A percentile compares a stretch with the other conserved stretches of the same genome.
Evolutionary conservation across 164 flowering plant species (phyloP).

Genomic region (Berberis vulgaris): DNA sequence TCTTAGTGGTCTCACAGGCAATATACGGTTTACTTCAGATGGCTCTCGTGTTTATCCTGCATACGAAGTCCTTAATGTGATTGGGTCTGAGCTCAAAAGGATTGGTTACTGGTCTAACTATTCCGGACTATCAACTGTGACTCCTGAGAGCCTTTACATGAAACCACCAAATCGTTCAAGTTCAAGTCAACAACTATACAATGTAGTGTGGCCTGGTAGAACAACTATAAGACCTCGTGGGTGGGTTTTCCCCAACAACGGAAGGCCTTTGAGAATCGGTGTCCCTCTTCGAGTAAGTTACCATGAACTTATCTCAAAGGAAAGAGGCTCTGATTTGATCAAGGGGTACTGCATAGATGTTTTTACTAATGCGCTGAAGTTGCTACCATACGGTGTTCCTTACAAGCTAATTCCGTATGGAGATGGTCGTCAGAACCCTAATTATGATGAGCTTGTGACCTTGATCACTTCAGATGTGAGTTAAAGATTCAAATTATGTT

Average conservation of each 20-base stretch:
- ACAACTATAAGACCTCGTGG: slow-evolving; percentile 53
- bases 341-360: slow-evolving; percentile 88
- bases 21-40: slow-evolving; percentile 38
- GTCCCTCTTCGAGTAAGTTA: slow-evolving; percentile 61
- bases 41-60: slow-evolving; percentile 49
- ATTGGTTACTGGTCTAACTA: slow-evolving; percentile 79
- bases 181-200: slow-evolving; percentile 31
- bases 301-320: slow-evolving; percentile 45
- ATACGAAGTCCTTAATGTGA: slow-evolving; percentile 63
- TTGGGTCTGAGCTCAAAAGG: slow-evolving; percentile 49
- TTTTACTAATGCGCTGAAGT: slow-evolving; percentile 62
- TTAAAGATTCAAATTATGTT: slow-evolving; percentile 6
- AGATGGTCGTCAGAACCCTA: slow-evolving; percentile 63
- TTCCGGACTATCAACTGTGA: slow-evolving; percentile 47
- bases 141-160: slow-evolving; percentile 57
- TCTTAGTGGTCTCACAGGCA: slow-evolving; percentile 54
- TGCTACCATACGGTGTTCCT: slow-evolving; percentile 79
- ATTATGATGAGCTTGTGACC: slow-evolving; percentile 54
- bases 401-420: slow-evolving; percentile 58
- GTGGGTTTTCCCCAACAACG: slow-evolving; percentile 70
- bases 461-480: slow-evolving; percentile 59
- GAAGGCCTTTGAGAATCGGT: slow-evolving; percentile 49
- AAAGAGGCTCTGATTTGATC: slow-evolving; percentile 33
- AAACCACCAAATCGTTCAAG: slow-evolving; percentile 49
- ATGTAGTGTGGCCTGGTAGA: slow-evolving; percentile 72